Conservation (phyloP, 2,329 filamentous ascomycete genomes). For the Fusarium drepaniforme region DNA sequence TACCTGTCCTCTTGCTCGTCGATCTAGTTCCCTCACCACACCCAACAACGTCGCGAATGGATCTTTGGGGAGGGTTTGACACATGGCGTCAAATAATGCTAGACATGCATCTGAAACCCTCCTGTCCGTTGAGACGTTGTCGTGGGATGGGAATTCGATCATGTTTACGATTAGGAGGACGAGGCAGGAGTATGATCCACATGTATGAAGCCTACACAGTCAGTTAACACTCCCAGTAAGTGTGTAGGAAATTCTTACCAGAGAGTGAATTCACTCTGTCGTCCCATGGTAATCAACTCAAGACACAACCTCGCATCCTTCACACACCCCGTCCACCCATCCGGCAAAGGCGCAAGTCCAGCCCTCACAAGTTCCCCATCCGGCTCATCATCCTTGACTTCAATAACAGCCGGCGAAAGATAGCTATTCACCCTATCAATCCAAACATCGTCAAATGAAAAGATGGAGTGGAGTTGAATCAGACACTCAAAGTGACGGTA, state of each 20-base stretch:
- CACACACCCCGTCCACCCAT: conserved; percentile 34
- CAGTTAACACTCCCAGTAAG: fast-evolving
- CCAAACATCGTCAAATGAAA: conserved; percentile 36
- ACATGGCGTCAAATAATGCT: conserved; percentile 1
- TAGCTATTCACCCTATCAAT: conserved; percentile 28
- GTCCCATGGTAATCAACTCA: conserved; percentile 5
- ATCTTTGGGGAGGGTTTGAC: neutral
- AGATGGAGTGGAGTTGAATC: conserved; percentile 30
- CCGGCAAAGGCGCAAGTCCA: conserved; percentile 26
- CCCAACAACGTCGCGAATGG: conserved; percentile 17
- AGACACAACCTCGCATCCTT: conserved; percentile 22
- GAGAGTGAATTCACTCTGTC: conserved; percentile 26
- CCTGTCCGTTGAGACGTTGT: neutral
- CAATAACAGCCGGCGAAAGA: conserved; percentile 26
- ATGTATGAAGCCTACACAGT: conserved; percentile 29
- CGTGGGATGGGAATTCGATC: conserved; percentile 33
- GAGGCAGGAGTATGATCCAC: conserved; percentile 27
- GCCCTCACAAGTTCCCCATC: conserved; percentile 24
- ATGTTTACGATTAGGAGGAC: conserved; percentile 37
- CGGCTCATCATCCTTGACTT: conserved; percentile 15
- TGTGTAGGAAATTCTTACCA: conserved; percentile 7
- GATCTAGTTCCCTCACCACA: conserved; percentile 27
- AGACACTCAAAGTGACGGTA: conserved; percentile 34
- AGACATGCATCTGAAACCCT: conserved; percentile 19
- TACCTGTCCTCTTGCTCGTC: conserved; percentile 30